Conservation (phyloP, 495 filamentous ascomycete genomes). For the Aspergillus saccharolyticus region DNA sequence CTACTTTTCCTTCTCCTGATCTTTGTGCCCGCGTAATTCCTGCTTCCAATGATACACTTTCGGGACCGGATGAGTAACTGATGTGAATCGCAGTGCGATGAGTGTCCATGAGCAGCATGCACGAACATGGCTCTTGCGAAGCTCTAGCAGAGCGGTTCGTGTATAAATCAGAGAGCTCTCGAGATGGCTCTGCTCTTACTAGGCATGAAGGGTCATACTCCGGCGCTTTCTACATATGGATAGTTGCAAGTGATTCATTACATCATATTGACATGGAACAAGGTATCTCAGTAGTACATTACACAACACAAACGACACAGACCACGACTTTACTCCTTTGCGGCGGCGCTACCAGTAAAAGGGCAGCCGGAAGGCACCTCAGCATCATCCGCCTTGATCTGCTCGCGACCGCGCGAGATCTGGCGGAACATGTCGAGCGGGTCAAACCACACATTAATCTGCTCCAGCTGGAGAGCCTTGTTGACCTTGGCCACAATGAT, state of each 20-base stretch:
- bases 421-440: constrained; percentile 63
- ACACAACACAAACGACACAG: background rate
- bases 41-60: constrained; percentile 33
- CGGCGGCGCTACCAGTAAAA: background rate
- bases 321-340: background rate
- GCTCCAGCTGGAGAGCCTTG: constrained; percentile 50
- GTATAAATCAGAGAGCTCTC: no score
- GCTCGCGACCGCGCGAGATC: constrained; percentile 32
- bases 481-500: constrained; percentile 56
- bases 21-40: constrained; percentile 39
- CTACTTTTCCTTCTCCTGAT: constrained; percentile 30
- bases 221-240: background rate
- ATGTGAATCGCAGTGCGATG: background rate
- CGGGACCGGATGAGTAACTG: constrained; percentile 1
- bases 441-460: constrained; percentile 59
- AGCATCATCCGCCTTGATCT: background rate
- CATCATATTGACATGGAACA: background rate
- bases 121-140: no score
- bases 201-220: no score
- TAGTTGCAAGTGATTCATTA: background rate
- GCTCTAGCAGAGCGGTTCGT: no score
- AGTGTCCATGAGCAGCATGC: no score
- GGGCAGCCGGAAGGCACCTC: background rate
- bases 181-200: no score
- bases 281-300: background rate